Evolutionary conservation across 2,329 filamentous ascomycete genomes (phyloP), one percentile per base, ranked within the genome.

Genomic region (Hypoxylon rubiginosum): DNA sequence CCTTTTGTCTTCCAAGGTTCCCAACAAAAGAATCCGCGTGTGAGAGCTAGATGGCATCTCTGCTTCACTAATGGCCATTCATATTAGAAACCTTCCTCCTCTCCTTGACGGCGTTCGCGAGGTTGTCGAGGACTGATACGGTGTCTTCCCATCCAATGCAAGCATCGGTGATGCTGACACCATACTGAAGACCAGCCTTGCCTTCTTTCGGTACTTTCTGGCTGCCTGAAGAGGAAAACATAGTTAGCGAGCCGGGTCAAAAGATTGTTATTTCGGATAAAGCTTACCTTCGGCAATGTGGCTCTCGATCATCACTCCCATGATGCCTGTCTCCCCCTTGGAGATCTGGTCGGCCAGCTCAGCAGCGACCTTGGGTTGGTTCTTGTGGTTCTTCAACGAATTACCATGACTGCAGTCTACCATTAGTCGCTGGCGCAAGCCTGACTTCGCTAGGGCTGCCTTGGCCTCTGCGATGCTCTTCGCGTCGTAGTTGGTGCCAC

Each of bases 221-320:
- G 81, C 86, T 92, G 72, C 94, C 91, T 90, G 72, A 19, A 36
- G 2, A 21, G 15, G 15, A 52, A 30, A 32, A 32, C 10, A 15
- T n/a, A 62, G 69, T 81, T 72, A 81, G 75, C 45, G 45, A 26
- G 3, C 15, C 46, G 9, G 11, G 17, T 5, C n/a, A 19, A n/a
- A 46, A 19, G 15, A 34, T 45, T 41, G 4, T 17, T 21, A 19
- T 24, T 7, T n/a, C 41, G 9, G 21, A 77, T 17, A 46, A 17
- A 13, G 15, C 85, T 75, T 79, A 91, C 92, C 94, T 83, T 97
- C 95, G 75, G 95, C 91, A 82, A 98, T 97, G 80, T 98, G 92
- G 80, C 92, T 97, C 85, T 99, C 96, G 75, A 99, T 97, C 96
- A 99, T 99, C 65, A 98, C 93, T 75, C 96, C 96, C 89, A 97